Evolutionary conservation across 1,139 yeast genomes (phyloP).

Genomic region (Spathaspora sp.): DNA sequence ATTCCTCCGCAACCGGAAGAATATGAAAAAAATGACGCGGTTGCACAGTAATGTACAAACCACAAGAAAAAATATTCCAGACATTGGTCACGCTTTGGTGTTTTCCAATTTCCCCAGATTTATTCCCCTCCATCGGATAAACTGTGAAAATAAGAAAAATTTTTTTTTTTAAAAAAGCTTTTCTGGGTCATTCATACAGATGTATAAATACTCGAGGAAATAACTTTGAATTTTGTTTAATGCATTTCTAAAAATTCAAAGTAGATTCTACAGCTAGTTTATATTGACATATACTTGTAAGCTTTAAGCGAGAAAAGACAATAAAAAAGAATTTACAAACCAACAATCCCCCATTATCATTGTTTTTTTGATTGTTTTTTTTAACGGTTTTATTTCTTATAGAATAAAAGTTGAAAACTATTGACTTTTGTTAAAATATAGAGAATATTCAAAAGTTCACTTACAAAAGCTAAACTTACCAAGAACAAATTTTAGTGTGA

Average conservation of each 20-base stretch:
- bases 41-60: not conserved
- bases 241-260: not conserved
- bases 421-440: not conserved
- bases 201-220: not conserved
- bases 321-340: not conserved
- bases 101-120: conserved; percentile 4
- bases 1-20: not conserved
- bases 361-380: not conserved
- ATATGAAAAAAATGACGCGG: not conserved
- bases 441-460: not conserved
- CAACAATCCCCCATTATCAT: not conserved
- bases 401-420: not conserved
- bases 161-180: not conserved
- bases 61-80: not conserved
- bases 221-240: not conserved
- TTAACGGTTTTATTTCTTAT: not conserved
- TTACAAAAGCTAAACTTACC: not conserved
- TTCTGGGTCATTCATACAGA: not conserved
- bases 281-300: not conserved
- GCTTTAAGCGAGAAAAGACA: too few relatives aligned
- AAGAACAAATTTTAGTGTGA: not conserved
- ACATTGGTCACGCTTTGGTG: conserved; percentile 1
- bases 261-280: not conserved
- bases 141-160: not conserved
- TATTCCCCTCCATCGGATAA: conserved; percentile 1